These are phyloP conservation scores for Tulasnella sp. DNA, from an alignment of 768 basidiomycete genomes.

Conservation along the genomic window DNA sequence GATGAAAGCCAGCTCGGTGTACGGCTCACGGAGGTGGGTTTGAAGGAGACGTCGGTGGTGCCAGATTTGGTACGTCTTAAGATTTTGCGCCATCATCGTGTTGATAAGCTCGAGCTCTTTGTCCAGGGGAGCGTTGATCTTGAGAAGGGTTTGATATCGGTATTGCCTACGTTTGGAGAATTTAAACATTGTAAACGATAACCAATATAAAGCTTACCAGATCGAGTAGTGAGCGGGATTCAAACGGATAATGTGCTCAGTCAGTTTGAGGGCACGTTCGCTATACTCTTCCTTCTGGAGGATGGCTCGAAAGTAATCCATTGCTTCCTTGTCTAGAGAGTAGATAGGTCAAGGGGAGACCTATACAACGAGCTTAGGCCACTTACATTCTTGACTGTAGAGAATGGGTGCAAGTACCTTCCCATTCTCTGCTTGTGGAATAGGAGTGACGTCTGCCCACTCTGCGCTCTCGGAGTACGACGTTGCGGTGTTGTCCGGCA, in stretches of 20 bases:
- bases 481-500: constrained; percentile 10
- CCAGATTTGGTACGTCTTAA: constrained; percentile 99
- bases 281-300: constrained; percentile 69
- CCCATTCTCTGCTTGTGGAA: constrained; percentile 68
- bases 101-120: constrained; percentile 78
- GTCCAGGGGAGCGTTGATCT: constrained; percentile 53
- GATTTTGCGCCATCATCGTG: constrained; percentile 64
- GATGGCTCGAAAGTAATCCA: constrained; percentile 83
- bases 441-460: constrained; percentile 71
- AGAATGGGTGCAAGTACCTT: constrained; percentile 85
- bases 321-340: constrained; percentile 74
- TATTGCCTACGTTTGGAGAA: constrained; percentile 60
- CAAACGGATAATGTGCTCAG: constrained; percentile 74
- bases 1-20: constrained; percentile 68
- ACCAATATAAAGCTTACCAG: constrained; percentile 37
- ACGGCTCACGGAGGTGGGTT: constrained; percentile 38
- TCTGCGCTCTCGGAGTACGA: constrained; percentile 51
- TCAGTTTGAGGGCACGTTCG: constrained; percentile 70
- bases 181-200: not conserved
- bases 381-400: constrained; percentile 79
- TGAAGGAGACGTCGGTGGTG: constrained; percentile 77
- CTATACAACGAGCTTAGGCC: not conserved
- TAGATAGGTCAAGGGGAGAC: not conserved
- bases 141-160: constrained; percentile 75
- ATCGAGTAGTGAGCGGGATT: constrained; percentile 97